phyloP scores from a whole-genome alignment of 164 flowering plant genomes.

The Chloranthus sessilifolius region DNA sequence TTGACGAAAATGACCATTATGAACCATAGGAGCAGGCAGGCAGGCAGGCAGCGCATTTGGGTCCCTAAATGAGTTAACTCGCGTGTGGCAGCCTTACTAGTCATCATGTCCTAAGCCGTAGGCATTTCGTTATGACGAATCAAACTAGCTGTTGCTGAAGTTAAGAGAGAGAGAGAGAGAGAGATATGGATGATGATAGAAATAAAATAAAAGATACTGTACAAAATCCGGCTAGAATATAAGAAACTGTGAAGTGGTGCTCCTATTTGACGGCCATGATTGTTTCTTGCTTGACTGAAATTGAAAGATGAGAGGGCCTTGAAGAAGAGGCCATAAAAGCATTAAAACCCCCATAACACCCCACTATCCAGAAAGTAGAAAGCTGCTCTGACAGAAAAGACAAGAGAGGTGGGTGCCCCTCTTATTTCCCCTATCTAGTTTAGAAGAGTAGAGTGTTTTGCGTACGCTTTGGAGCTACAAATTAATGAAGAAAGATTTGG shows the following conservation, averaged over 20 bases:
- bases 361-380: background rate
- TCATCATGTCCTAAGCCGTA: background rate
- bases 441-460: background rate
- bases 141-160: background rate
- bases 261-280: background rate
- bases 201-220: background rate
- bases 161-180: background rate
- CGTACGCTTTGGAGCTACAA: background rate
- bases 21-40: background rate
- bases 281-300: slow-evolving; percentile 4
- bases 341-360: background rate
- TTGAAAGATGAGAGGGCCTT: background rate
- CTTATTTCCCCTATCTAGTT: background rate
- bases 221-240: background rate
- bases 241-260: background rate
- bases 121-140: background rate
- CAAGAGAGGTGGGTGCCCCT: background rate
- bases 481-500: background rate
- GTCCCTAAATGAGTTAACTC: background rate
- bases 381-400: slow-evolving; percentile 1
- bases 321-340: background rate
- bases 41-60: background rate
- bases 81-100: background rate
- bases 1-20: background rate
- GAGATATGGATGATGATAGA: background rate